These are phyloP conservation scores for Pyrrhoderma noxium DNA, from an alignment of 1,284 basidiomycete genomes.

Conservation along the genomic window DNA sequence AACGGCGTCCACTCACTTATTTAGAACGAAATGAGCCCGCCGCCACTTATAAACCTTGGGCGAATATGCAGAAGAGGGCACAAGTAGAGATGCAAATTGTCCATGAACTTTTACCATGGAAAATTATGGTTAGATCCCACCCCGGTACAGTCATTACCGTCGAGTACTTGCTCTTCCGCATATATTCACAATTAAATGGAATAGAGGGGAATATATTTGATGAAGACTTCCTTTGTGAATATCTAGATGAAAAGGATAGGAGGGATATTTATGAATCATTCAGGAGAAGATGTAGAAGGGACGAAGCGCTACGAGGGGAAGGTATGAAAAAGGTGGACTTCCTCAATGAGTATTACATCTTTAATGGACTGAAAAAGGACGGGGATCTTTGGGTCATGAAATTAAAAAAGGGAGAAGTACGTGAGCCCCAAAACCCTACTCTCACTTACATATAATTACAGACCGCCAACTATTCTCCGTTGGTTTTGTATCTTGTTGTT, in stretches of 20 bases:
- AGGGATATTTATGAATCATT: conserved; percentile 12
- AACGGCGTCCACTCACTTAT: conserved; percentile 1
- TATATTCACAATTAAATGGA: conserved; percentile 2
- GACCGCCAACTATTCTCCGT: too few species aligned
- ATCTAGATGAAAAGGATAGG: conserved; percentile 12
- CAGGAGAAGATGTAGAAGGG: conserved; percentile 1
- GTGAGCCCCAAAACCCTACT: too few species aligned
- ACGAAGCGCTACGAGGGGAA: conserved; percentile 2
- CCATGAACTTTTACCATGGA: conserved; percentile 12
- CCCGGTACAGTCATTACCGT: conserved; percentile 12
- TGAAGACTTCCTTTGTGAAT: conserved; percentile 12
- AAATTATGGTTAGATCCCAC: conserved; percentile 1
- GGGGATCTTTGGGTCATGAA: conserved; percentile 16
- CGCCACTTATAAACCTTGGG: too few species aligned
- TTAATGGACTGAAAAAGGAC: conserved; percentile 10
- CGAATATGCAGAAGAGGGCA: neutral
- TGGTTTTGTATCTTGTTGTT: too few species aligned
- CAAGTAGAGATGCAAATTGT: conserved; percentile 6
- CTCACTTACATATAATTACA: too few species aligned
- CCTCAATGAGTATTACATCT: conserved; percentile 7
- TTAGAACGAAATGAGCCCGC: neutral
- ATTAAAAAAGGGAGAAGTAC: neutral
- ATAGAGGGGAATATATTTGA: neutral
- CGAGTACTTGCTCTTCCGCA: conserved; percentile 7
- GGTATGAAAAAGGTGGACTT: conserved; percentile 16